A percentile compares a stretch with the other conserved stretches of the same genome.
Evolutionary conservation across 352 stramenopile species (phyloP).

Genomic region (Saprolegnia parasitica): DNA sequence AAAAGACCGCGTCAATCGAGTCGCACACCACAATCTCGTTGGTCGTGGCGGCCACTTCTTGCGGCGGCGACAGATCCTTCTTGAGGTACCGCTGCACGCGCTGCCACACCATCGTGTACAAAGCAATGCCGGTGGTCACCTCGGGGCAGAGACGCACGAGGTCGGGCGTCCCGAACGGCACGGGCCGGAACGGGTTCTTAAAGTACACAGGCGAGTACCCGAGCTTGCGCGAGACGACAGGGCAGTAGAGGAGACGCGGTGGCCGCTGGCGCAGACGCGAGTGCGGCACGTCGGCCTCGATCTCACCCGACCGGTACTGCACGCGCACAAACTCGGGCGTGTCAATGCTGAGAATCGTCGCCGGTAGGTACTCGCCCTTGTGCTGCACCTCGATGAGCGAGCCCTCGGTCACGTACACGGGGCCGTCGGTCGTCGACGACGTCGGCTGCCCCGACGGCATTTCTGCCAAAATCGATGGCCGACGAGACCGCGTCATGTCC

Average conservation of each 20-base stretch:
- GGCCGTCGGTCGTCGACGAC: constrained; percentile 24
- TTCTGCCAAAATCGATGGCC: constrained; percentile 59
- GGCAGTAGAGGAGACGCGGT: constrained; percentile 70
- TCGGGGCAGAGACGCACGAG: constrained; percentile 83
- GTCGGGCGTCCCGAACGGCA: constrained; percentile 81
- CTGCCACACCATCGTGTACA: constrained; percentile 81
- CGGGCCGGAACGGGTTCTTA: constrained; percentile 83
- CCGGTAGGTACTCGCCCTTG: constrained; percentile 21
- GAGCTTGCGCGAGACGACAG: constrained; percentile 76
- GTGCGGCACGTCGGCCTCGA: constrained; percentile 66
- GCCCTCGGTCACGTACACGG: constrained; percentile 53
- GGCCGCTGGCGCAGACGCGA: constrained; percentile 62
- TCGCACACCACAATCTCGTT: constrained; percentile 36
- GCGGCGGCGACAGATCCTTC: neutral
- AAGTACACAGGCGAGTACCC: constrained; percentile 86
- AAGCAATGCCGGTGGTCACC: constrained; percentile 63
- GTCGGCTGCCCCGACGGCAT: constrained; percentile 34
- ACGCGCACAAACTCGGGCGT: constrained; percentile 44
- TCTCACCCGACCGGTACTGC: constrained; percentile 56
- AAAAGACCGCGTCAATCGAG: constrained; percentile 76
- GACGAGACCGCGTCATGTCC: constrained; percentile 63
- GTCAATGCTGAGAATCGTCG: constrained; percentile 10
- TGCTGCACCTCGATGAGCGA: constrained; percentile 62
- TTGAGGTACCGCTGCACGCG: constrained; percentile 75
- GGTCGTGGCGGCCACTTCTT: constrained; percentile 33